Conservation (phyloP, 2,329 filamentous ascomycete genomes). For the Diaporthe sp. region DNA sequence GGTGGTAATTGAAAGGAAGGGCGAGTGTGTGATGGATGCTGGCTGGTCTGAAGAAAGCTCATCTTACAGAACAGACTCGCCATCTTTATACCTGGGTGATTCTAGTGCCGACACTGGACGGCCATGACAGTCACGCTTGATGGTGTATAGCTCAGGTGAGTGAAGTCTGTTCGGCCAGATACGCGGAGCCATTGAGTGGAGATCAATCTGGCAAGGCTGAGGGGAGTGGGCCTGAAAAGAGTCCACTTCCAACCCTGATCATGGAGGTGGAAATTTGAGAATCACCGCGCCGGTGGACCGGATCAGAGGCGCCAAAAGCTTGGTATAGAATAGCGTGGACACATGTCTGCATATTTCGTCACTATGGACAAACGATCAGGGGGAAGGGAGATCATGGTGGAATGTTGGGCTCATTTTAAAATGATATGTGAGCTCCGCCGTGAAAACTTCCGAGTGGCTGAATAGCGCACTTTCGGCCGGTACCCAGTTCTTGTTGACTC, state of each 20-base stretch:
- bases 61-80: background rate
- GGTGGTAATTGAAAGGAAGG: background rate
- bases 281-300: constrained; percentile 1
- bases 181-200: constrained; percentile 20
- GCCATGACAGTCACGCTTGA: background rate
- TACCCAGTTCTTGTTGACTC: constrained; percentile 24
- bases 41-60: background rate
- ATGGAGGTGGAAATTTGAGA: constrained; percentile 2
- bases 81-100: background rate
- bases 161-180: constrained; percentile 19
- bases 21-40: background rate
- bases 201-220: constrained; percentile 28
- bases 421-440: constrained; percentile 29
- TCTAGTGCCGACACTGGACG: background rate
- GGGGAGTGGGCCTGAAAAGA: background rate
- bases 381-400: background rate
- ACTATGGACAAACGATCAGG: constrained; percentile 5
- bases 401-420: constrained; percentile 26
- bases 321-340: background rate
- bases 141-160: constrained; percentile 11
- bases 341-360: constrained; percentile 12
- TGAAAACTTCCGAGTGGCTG: constrained; percentile 17
- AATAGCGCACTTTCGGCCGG: background rate
- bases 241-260: constrained; percentile 20
- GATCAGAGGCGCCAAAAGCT: constrained; percentile 14